Evolutionary conservation across 108 stramenopile species (phyloP).

Genomic region (Chaetoceros tenuissimus): DNA sequence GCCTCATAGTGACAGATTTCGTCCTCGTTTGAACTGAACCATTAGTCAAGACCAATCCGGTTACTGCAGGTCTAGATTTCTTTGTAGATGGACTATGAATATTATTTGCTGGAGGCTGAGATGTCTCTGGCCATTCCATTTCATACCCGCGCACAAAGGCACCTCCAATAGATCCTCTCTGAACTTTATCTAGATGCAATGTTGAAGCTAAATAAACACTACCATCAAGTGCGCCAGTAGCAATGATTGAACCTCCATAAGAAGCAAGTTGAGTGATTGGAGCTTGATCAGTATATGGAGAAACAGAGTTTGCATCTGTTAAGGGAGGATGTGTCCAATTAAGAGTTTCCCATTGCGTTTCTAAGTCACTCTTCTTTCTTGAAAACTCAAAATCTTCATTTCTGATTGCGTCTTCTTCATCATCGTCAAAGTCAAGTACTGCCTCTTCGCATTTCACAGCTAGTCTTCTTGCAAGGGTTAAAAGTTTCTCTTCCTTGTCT

Average conservation of each 20-base stretch:
- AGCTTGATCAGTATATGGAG: slow-evolving; percentile 41
- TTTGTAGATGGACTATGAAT: slow-evolving; percentile 7
- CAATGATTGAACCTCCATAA: slow-evolving; percentile 64
- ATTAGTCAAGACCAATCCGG: slow-evolving; percentile 23
- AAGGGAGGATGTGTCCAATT: not conserved
- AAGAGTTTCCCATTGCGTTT: not conserved
- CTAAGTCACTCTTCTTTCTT: not conserved
- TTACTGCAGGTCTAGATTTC: slow-evolving; percentile 21
- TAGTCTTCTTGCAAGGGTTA: slow-evolving; percentile 66
- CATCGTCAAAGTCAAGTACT: slow-evolving; percentile 3
- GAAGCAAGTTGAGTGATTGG: slow-evolving; percentile 69
- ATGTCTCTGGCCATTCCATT: slow-evolving; percentile 10
- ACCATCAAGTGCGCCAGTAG: slow-evolving; percentile 78
- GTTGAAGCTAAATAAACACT: slow-evolving; percentile 78
- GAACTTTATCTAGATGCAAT: slow-evolving; percentile 23
- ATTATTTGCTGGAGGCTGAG: not conserved
- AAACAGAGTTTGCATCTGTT: not conserved
- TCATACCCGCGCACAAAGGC: not conserved
- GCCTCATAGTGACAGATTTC: not conserved
- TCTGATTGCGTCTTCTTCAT: too few species aligned
- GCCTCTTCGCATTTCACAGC: slow-evolving; percentile 48
- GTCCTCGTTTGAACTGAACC: not conserved
- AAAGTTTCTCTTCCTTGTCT: slow-evolving; percentile 63
- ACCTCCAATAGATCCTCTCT: not conserved
- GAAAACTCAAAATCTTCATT: not conserved